Base-by-base conservation (phyloP, 2,329 filamentous ascomycete species). In the Apiospora hydei region DNA sequence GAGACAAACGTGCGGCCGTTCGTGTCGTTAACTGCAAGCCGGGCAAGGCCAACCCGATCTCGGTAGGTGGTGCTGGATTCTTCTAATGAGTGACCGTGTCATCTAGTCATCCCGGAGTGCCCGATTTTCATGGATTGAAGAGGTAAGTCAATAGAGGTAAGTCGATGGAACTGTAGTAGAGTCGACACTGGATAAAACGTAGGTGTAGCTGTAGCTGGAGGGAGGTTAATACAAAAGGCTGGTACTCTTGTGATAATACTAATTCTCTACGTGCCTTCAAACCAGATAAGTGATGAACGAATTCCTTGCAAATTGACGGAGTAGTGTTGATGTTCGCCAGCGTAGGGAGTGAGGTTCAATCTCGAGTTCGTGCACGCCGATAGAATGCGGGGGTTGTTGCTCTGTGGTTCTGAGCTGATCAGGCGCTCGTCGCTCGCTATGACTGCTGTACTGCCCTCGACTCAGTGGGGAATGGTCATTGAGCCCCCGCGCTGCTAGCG, bases 71-170 rank as follows among this genome's bases (percentile, higher is more conserved):
- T 51, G 49, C n/a, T 51, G 49, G 49, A n/a, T 51, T 51, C 49
- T n/a, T 41, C 51, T 64, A 5, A 21, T 13, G 0, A 41, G 13
- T 41, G 57, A 41, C 26, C 8, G n/a, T 30, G 24, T 53, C 13
- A 26, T 24, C 6, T 53, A 53, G 26, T 34, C 26, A 26, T 34
- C 14, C 51, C 14, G 24, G 26, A 26, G 34, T 38, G 8, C 24
- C 30, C 24, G 1, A 38, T 34, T 7, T 10, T 2, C 5, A 21
- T n/a, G 16, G 57, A 16, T 13, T 41, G 2, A 11, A 41, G n/a
- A 64, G 57, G 34, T 64, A 41, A 64, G 57, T 41, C 26, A 34
- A 57, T 30, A 64, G 57, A 41, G 34, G 57, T 64, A 64, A 64
- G 57, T 64, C 21, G 57, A 4, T 7, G 18, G 57, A 41, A 11